A percentile compares a stretch with the other conserved stretches of the same genome.
Conservation (phyloP, 805 yeast genomes). For the Hanseniaspora lindneri region DNA sequence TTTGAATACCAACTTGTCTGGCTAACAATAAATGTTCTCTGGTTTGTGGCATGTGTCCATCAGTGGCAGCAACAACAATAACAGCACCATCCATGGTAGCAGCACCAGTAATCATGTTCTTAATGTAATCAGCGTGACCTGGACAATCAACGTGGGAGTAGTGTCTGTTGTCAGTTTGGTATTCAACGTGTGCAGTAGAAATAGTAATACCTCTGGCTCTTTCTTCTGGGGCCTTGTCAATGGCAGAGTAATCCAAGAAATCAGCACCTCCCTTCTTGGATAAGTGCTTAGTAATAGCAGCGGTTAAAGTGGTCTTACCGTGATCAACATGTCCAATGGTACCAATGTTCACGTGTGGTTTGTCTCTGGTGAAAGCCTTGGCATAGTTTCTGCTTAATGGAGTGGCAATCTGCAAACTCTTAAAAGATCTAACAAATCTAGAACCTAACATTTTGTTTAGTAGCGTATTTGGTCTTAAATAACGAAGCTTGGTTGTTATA, state of each 20-base stretch:
- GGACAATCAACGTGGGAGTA: conserved; percentile 98
- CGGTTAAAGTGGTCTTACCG: conserved; percentile 96
- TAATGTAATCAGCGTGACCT: conserved; percentile 97
- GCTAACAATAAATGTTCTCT: conserved; percentile 97
- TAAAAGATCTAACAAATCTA: conserved; percentile 13
- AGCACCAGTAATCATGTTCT: conserved; percentile 99
- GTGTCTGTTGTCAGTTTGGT: conserved; percentile 88
- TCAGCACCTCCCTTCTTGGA: conserved; percentile 81
- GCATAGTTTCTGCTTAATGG: conserved; percentile 33
- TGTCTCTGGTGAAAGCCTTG: conserved; percentile 78
- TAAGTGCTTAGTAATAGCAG: conserved; percentile 93
- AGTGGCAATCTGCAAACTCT: conserved; percentile 9
- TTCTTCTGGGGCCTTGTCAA: conserved; percentile 97
- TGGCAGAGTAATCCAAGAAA: conserved; percentile 84
- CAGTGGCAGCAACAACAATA: conserved; percentile 97
- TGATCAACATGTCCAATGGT: conserved; percentile 99
- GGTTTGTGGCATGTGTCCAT: conserved; percentile 99
- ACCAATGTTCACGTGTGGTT: conserved; percentile 95
- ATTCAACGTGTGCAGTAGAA: conserved; percentile 95
- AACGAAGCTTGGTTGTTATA: background rate
- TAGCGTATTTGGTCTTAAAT: background rate
- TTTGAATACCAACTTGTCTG: conserved; percentile 98
- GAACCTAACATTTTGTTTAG: conserved; percentile 6
- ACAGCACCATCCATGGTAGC: conserved; percentile 99
- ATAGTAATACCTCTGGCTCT: conserved; percentile 99